Conservation (phyloP, 768 basidiomycete species). For the Hypsizygus marmoreus region DNA sequence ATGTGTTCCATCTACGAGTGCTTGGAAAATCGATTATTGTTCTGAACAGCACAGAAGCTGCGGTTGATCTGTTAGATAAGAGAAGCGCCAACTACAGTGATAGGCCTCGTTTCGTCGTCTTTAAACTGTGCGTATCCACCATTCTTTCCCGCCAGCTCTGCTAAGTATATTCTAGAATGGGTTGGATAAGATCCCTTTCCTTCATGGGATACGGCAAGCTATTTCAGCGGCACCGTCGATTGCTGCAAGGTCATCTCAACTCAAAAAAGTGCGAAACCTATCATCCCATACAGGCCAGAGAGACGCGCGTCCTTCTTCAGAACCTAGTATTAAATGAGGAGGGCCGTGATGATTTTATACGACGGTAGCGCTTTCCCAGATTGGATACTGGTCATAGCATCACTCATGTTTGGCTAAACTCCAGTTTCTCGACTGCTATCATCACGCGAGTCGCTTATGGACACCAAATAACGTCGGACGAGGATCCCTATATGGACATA, state of each 20-base stretch:
- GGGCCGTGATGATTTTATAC: slow-evolving; percentile 1
- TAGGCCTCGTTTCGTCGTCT: slow-evolving; percentile 24
- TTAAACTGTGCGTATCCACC: slow-evolving; percentile 21
- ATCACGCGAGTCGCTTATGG: slow-evolving; percentile 34
- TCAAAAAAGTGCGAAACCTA: slow-evolving; percentile 14
- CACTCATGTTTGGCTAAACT: not conserved
- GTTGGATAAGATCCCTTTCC: no score
- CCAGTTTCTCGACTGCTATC: slow-evolving; percentile 15
- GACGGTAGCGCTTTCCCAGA: not conserved
- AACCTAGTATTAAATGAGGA: slow-evolving; percentile 28
- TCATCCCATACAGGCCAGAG: slow-evolving; percentile 17
- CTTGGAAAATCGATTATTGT: slow-evolving; percentile 24
- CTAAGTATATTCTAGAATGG: no score
- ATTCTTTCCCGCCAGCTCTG: not conserved
- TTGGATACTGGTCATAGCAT: no score
- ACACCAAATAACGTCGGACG: slow-evolving; percentile 26
- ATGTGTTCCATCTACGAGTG: slow-evolving; percentile 19
- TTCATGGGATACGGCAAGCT: slow-evolving; percentile 31
- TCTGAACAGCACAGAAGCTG: slow-evolving; percentile 36
- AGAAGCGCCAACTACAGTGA: slow-evolving; percentile 39
- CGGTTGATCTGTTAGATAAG: slow-evolving; percentile 44
- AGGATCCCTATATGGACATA: slow-evolving; percentile 38
- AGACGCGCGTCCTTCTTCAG: slow-evolving; percentile 30
- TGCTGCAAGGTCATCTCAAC: slow-evolving; percentile 28
- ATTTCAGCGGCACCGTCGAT: slow-evolving; percentile 24